A percentile compares a stretch with the other conserved stretches of the same genome.
Evolutionary conservation across 225 moss, liverwort and hornwort genomes (phyloP).

Genomic region (Asterella californica): DNA sequence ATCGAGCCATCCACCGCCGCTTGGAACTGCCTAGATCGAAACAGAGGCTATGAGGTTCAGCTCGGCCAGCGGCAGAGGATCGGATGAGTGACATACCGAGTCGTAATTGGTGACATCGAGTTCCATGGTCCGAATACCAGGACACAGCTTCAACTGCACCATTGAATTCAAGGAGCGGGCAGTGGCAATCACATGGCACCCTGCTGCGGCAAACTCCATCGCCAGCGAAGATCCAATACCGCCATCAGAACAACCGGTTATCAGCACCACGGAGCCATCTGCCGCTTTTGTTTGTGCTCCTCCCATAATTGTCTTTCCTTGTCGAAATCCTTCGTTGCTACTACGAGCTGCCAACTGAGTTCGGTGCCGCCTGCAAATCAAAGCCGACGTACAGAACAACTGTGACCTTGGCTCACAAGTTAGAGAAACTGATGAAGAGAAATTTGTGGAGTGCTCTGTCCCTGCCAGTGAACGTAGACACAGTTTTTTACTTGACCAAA

Average conservation of each 20-base stretch:
- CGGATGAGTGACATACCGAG: conserved; percentile 11
- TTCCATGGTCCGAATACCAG: conserved; percentile 43
- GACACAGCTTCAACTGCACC: conserved; percentile 37
- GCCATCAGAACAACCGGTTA: conserved; percentile 75
- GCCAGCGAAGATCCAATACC: conserved; percentile 73
- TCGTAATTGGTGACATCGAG: conserved; percentile 57
- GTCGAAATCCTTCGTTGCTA: not conserved
- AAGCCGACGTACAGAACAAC: not conserved
- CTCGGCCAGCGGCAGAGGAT: not conserved
- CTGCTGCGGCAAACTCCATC: conserved; percentile 41
- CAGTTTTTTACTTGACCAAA: too few species aligned
- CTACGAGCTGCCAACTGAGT: not conserved
- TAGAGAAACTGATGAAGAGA: too few species aligned
- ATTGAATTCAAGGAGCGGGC: conserved; percentile 58
- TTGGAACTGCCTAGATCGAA: not conserved
- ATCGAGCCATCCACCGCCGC: not conserved
- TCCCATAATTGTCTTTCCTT: conserved; percentile 33
- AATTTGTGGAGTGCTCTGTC: too few species aligned
- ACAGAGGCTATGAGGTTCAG: not conserved
- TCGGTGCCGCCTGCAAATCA: too few species aligned
- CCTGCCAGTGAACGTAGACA: too few species aligned
- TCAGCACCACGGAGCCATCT: conserved; percentile 50
- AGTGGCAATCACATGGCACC: conserved; percentile 64
- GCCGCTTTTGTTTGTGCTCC: conserved; percentile 42
- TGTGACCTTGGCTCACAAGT: too few species aligned